These are phyloP conservation scores for Russula earlei DNA, from an alignment of 768 basidiomycete genomes.

Conservation along the genomic window DNA sequence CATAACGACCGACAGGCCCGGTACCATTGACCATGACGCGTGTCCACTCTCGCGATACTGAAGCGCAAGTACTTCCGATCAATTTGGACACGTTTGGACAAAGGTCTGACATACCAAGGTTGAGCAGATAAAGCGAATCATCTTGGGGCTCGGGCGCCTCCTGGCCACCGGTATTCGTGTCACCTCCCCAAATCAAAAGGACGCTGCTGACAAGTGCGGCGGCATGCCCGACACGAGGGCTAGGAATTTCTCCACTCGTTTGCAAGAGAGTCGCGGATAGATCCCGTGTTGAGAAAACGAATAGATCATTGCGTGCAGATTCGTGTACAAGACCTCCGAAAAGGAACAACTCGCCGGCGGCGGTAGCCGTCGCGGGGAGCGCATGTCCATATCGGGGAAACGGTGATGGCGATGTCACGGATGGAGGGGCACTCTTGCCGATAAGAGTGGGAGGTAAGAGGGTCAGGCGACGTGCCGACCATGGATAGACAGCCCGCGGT, in stretches of 20 bases:
- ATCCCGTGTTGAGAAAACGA: conserved; percentile 75
- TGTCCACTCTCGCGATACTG: conserved; percentile 95
- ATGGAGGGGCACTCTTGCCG: conserved; percentile 54
- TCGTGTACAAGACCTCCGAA: conserved; percentile 97
- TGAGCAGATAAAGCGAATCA: conserved; percentile 87
- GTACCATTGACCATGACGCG: conserved; percentile 68
- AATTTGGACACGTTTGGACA: not conserved
- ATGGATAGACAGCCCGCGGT: conserved; percentile 64
- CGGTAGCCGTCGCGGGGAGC: conserved; percentile 66
- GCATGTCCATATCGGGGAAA: conserved; percentile 97
- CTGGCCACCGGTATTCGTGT: conserved; percentile 74
- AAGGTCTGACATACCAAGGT: conserved; percentile 60
- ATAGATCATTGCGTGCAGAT: conserved; percentile 83
- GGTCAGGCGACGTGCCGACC: conserved; percentile 66
- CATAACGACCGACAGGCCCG: conserved; percentile 83
- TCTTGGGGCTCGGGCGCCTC: conserved; percentile 72
- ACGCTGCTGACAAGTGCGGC: conserved; percentile 94
- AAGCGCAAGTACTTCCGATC: not conserved
- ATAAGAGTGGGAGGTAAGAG: conserved; percentile 60
- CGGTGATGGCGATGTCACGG: conserved; percentile 70
- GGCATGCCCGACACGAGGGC: conserved; percentile 91
- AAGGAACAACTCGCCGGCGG: conserved; percentile 86
- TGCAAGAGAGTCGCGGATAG: conserved; percentile 74
- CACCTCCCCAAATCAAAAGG: conserved; percentile 96
- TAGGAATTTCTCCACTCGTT: conserved; percentile 82